A percentile compares a stretch with the other conserved stretches of the same genome.
Conservation (phyloP, 2,329 filamentous ascomycete species). For the Fusarium sp. region DNA sequence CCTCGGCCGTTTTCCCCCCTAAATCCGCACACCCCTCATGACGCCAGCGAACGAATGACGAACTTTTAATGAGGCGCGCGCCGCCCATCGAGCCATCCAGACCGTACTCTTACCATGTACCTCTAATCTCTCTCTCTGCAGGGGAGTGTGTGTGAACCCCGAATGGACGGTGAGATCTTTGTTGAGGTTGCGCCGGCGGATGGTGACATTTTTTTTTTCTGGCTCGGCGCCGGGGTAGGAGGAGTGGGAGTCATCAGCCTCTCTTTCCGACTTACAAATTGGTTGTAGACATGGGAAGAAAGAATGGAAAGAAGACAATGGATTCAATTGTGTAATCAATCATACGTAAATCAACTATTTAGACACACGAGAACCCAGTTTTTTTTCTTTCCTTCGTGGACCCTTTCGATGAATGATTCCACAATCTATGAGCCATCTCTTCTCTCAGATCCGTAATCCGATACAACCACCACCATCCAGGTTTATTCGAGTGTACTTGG, state of each 20-base stretch:
- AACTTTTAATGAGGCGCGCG: slow-evolving; percentile 12
- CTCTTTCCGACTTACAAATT: slow-evolving; percentile 31
- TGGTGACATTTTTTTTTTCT: not conserved
- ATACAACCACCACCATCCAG: slow-evolving; percentile 14
- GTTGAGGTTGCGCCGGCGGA: slow-evolving; percentile 5
- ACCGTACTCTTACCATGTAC: not conserved
- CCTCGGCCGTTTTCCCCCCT: slow-evolving; percentile 16
- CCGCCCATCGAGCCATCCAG: slow-evolving; percentile 17
- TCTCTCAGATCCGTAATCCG: slow-evolving; percentile 23
- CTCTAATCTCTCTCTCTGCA: not conserved
- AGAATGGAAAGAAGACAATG: slow-evolving; percentile 12
- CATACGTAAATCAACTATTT: slow-evolving; percentile 16
- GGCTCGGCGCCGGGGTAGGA: not conserved
- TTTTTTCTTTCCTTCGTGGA: slow-evolving; percentile 27
- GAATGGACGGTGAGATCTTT: slow-evolving; percentile 4
- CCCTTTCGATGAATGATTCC: slow-evolving; percentile 31
- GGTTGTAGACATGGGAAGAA: not conserved
- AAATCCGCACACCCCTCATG: slow-evolving; percentile 4
- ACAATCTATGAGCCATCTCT: slow-evolving; percentile 11
- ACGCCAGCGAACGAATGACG: slow-evolving; percentile 20
- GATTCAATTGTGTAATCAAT: slow-evolving; percentile 16
- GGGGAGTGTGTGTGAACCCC: not conserved
- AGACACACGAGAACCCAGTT: slow-evolving; percentile 25
- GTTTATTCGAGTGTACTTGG: slow-evolving; percentile 21
- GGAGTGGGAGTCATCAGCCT: slow-evolving; percentile 6